These are phyloP conservation scores for Harrya chromipes DNA, from an alignment of 768 basidiomycete species.

Conservation along the genomic window DNA sequence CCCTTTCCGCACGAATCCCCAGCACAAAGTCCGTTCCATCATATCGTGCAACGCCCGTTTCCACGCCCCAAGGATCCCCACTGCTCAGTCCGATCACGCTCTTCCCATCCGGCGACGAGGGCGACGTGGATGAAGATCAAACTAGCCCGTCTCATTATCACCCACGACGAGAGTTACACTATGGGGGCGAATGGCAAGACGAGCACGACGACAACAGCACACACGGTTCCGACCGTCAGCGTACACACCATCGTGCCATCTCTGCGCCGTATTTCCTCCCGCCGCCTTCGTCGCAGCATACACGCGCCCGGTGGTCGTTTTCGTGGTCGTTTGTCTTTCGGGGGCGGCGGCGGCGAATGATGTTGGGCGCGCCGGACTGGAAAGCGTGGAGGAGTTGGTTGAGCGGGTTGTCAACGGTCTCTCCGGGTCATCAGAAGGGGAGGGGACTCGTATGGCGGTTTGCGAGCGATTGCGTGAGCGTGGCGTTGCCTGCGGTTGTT, in stretches of 20 bases:
- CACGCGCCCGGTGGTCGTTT: slow-evolving; percentile 27
- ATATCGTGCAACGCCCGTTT: slow-evolving; percentile 36
- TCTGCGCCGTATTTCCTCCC: slow-evolving; percentile 37
- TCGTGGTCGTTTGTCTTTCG: slow-evolving; percentile 55
- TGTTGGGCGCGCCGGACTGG: slow-evolving; percentile 42
- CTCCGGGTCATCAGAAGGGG: slow-evolving; percentile 12
- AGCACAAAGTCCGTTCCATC: slow-evolving; percentile 33
- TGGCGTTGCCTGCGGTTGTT: slow-evolving; percentile 27
- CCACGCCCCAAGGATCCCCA: slow-evolving; percentile 41
- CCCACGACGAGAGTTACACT: slow-evolving; percentile 35
- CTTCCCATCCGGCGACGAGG: slow-evolving; percentile 42
- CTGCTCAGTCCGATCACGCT: slow-evolving; percentile 36
- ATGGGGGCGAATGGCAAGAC: slow-evolving; percentile 31
- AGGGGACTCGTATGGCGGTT: slow-evolving; percentile 36
- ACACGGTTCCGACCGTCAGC: not conserved
- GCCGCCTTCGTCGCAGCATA: slow-evolving; percentile 30
- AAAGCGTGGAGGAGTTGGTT: slow-evolving; percentile 14
- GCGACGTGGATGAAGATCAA: slow-evolving; percentile 39
- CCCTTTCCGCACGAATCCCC: slow-evolving; percentile 41
- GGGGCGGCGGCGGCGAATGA: slow-evolving; percentile 54
- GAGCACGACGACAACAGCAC: slow-evolving; percentile 12
- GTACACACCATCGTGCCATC: not conserved
- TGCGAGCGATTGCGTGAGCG: slow-evolving; percentile 36
- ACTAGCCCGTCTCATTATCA: slow-evolving; percentile 52
- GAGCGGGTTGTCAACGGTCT: slow-evolving; percentile 2